Evolutionary conservation across 805 yeast genomes (phyloP), one percentile per base, ranked within the genome.

Genomic region (Zygoascus tannicola): DNA sequence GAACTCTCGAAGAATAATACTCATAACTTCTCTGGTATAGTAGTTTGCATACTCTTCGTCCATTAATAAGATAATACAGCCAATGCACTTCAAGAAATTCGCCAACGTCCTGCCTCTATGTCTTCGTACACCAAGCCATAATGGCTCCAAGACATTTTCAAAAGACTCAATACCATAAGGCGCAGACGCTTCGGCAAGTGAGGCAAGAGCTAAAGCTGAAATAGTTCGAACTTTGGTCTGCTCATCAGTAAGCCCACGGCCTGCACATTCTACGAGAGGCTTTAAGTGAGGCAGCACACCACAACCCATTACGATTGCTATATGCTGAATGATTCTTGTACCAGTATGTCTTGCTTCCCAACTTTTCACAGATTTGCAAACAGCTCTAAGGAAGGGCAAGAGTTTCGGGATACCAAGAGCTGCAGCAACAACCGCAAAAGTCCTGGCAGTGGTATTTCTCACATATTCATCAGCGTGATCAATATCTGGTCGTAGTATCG

Each of bases 161-260:
- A 90, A 88, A 0, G 90, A 77, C 54, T 85, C 96, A 44, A 85
- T 81, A 38, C 97, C 98, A 62, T 82, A 85, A 0, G 97, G 97
- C 19, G 76, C 69, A 3, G 86, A 75, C 5, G 85, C 79, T 40
- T 84, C 88, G 0, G 97, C 97, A 28, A 90, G 61, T 1, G 80
- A 73, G 0, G 88, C 67, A 1, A 88, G 56, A 0, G 95, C 79
- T 30, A 71, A 65, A 0, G 95, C 95, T 0, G 95, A 70, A 10
- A 78, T 70, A 2, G 75, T 73, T 44, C 94, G 67, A 0, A 87
- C 82, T 36, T 74, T 77, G 10, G 76, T 57, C 45, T 81, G 80
- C 41, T 79, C 85, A 62, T 86, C 95, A 0, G 66, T 64, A 15
- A 90, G 53, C 0, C 81, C 75, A 1, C 73, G 73, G 1, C 64